Evolutionary conservation across 441 rosid genomes (phyloP), one percentile per base, ranked within the genome.

Genomic region (Breynia disticha): DNA sequence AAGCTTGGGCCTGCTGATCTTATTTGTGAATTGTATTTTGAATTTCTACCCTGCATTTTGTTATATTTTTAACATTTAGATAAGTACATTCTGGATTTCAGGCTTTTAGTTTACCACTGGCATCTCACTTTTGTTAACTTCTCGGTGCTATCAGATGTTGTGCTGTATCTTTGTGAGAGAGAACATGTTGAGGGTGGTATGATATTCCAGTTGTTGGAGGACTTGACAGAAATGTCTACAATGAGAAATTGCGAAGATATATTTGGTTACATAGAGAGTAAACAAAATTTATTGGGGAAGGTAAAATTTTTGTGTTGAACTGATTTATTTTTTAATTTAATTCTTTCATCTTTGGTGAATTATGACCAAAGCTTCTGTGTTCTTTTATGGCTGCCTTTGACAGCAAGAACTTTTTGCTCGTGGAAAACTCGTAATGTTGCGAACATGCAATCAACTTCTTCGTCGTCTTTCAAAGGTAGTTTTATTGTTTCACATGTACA

Each of bases 341-440:
- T 12, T 24, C 22, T 22, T 50, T 21, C 54, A 12, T 10, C n/a
- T 24, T 1, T 16, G 5, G 10, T 51, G 17, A 16, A 13, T 17
- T 18, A 9, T n/a, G 12, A 24, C 20, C 21, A 18, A 24, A n/a
- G 37, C 10, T 37, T 52, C 35, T 52, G 16, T 38, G 7, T n/a
- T 10, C 7, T 39, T 62, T 57, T 55, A 35, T 61, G 52, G 17
- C 18, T 46, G 16, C 22, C 15, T 61, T 57, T 59, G 28, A 62
- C 74, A 89, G 99, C 96, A 86, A 86, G 99, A 93, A 73, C 90
- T 93, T 44, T 93, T 93, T 78, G 93, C 99, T 55, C 97, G 99
- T 28, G 99, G 99, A 64, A 86, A 93, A 68, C 96, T 93, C 62
- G 99, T 93, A 52, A 93, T 93, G 97, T 75, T 93, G 86, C 86